phyloP scores from a whole-genome alignment of 2,329 filamentous ascomycete species.

The Chalaropsis ovoidea region DNA sequence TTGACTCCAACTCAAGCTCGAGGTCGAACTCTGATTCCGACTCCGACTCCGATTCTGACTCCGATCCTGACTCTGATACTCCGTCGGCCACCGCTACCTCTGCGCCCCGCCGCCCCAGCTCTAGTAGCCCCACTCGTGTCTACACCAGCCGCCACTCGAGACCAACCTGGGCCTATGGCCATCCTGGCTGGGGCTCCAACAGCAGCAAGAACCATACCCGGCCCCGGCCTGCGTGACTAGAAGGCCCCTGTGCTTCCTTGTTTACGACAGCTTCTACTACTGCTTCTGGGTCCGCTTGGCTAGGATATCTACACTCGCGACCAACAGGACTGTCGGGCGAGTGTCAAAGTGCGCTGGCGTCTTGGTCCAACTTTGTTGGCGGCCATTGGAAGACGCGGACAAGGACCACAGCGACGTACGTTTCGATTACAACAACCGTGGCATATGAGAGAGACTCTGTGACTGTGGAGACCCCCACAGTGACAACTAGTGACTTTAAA shows the following conservation, averaged over 20 bases:
- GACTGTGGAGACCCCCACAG: background rate
- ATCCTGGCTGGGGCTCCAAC: no score
- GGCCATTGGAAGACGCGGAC: background rate
- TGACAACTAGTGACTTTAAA: no score
- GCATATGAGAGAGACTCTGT: background rate
- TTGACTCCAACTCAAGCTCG: background rate
- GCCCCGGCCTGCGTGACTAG: background rate
- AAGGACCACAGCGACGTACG: no score
- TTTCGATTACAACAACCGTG: background rate
- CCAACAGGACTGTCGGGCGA: background rate
- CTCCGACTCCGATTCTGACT: background rate
- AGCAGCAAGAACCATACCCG: background rate
- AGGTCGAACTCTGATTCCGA: background rate
- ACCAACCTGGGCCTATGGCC: background rate
- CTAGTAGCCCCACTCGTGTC: background rate
- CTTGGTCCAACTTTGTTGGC: background rate
- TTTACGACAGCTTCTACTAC: background rate
- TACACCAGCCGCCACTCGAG: background rate
- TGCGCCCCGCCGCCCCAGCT: background rate
- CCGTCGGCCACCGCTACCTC: background rate
- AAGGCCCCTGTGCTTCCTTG: constrained; percentile 1
- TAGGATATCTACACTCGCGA: background rate
- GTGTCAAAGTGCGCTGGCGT: background rate
- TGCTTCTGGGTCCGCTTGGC: background rate
- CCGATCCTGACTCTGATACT: background rate